These are phyloP conservation scores for Musa schizocarpa DNA, from an alignment of 176 grass and related monocot genomes.

Conservation along the genomic window DNA sequence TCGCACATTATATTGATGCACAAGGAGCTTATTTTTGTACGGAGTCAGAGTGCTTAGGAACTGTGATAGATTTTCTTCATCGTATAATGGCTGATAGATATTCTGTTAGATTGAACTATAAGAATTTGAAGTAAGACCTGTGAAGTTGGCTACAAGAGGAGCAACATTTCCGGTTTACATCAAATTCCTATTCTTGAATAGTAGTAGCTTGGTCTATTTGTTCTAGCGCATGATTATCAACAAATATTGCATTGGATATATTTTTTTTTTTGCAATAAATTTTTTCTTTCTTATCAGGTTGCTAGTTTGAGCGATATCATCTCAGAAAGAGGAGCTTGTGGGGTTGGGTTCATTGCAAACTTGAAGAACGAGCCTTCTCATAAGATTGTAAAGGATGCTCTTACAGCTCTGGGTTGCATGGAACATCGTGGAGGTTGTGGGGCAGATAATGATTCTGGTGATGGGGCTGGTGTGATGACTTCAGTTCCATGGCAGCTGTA, in stretches of 20 bases:
- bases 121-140: background rate
- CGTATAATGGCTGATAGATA: background rate
- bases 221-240: background rate
- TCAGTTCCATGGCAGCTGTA: constrained; percentile 82
- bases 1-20: no score
- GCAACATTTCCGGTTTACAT: background rate
- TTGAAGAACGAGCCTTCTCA: constrained; percentile 83
- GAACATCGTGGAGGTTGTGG: constrained; percentile 98
- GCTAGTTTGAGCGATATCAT: constrained; percentile 72
- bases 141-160: background rate
- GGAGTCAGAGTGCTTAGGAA: background rate
- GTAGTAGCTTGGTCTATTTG: background rate
- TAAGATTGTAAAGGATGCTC: constrained; percentile 78
- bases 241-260: background rate
- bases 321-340: constrained; percentile 95
- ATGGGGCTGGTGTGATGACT: constrained; percentile 85
- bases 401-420: constrained; percentile 93
- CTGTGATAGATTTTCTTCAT: background rate
- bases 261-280: constrained; percentile 5
- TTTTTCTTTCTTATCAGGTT: constrained; percentile 28
- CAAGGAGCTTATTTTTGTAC: no score
- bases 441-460: constrained; percentile 96
- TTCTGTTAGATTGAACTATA: background rate
- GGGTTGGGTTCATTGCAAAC: constrained; percentile 94
- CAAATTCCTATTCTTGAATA: background rate